Percentiles rank a stretch among this genome's conserved stretches.
phyloP scores from a whole-genome alignment of 225 moss, liverwort and hornwort genomes.

The Sphagnum contortum region DNA sequence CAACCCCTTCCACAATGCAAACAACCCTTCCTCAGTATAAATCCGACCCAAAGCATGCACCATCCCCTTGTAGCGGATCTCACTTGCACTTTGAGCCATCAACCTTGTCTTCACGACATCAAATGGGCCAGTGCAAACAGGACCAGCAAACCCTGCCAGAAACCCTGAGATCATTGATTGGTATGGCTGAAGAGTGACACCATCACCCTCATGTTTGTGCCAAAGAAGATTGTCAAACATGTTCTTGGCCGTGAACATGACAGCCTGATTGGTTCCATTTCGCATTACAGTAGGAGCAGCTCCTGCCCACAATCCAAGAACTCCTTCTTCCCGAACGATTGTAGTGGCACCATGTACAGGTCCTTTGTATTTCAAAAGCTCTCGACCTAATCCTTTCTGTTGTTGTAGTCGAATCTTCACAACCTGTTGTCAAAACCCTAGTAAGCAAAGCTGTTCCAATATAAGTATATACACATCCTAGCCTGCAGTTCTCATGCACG shows the following conservation, averaged over 20 bases:
- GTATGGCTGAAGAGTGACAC: slow-evolving; percentile 74
- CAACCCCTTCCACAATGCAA: slow-evolving; percentile 92
- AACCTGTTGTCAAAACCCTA: slow-evolving; percentile 31
- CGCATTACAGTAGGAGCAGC: slow-evolving; percentile 80
- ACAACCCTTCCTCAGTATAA: slow-evolving; percentile 64
- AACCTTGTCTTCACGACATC: slow-evolving; percentile 96
- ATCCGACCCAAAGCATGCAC: slow-evolving; percentile 66
- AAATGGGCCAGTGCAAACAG: slow-evolving; percentile 83
- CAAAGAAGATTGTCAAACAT: slow-evolving; percentile 52
- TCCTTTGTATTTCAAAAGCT: slow-evolving; percentile 67
- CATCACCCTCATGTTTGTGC: slow-evolving; percentile 85
- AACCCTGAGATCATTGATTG: slow-evolving; percentile 97
- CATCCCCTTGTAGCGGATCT: slow-evolving; percentile 65
- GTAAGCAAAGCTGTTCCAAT: too few relatives aligned
- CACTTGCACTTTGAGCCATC: slow-evolving; percentile 70
- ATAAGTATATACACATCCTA: too few relatives aligned
- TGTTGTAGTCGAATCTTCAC: slow-evolving; percentile 96
- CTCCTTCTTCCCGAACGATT: slow-evolving; percentile 74
- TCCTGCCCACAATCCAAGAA: slow-evolving; percentile 86
- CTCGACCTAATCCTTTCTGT: slow-evolving; percentile 68
- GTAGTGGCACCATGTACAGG: slow-evolving; percentile 74
- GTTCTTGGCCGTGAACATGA: slow-evolving; percentile 88
- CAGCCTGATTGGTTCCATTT: slow-evolving; percentile 94
- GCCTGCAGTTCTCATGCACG: too few relatives aligned
- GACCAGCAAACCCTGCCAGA: slow-evolving; percentile 82